phyloP scores from a whole-genome alignment of 257 asterid species.

The Forsythia suspensa region DNA sequence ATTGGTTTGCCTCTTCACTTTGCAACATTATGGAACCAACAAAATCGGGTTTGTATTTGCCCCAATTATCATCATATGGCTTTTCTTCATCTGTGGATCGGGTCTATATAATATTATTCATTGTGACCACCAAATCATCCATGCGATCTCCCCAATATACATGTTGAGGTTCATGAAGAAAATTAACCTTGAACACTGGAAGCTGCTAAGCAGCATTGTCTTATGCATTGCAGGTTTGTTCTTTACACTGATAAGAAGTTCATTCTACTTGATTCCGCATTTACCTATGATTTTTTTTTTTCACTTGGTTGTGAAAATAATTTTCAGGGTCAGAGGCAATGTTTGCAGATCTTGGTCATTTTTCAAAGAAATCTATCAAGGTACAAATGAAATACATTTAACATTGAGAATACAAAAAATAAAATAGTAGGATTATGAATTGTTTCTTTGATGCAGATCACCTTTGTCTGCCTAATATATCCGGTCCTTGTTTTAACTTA shows the following conservation, averaged over 20 bases:
- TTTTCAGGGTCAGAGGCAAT: slow-evolving; percentile 83
- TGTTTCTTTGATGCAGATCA: slow-evolving; percentile 55
- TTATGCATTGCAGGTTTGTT: slow-evolving; percentile 82
- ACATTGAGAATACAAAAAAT: not conserved
- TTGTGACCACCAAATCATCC: slow-evolving; percentile 48
- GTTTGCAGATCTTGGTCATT: slow-evolving; percentile 93
- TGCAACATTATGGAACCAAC: slow-evolving; percentile 85
- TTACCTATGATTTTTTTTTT: slow-evolving; percentile 12
- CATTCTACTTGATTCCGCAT: not conserved
- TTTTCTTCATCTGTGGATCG: slow-evolving; percentile 59
- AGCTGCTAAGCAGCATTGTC: slow-evolving; percentile 69
- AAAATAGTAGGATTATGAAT: slow-evolving; percentile 1
- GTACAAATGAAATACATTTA: slow-evolving; percentile 25
- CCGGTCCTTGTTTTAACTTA: slow-evolving; percentile 79
- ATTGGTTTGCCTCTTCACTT: slow-evolving; percentile 80
- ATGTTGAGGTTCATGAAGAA: slow-evolving; percentile 73
- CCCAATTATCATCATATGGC: slow-evolving; percentile 86
- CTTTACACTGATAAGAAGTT: slow-evolving; percentile 4
- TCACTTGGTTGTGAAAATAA: slow-evolving; percentile 7
- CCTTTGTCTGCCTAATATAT: slow-evolving; percentile 73
- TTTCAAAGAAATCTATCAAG: slow-evolving; percentile 86
- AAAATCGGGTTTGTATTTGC: slow-evolving; percentile 81
- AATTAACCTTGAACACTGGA: slow-evolving; percentile 59
- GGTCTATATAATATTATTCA: slow-evolving; percentile 72
- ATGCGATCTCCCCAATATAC: slow-evolving; percentile 74